Conservation (phyloP, 75 land plant genomes). For the Sequoiadendron giganteum region DNA sequence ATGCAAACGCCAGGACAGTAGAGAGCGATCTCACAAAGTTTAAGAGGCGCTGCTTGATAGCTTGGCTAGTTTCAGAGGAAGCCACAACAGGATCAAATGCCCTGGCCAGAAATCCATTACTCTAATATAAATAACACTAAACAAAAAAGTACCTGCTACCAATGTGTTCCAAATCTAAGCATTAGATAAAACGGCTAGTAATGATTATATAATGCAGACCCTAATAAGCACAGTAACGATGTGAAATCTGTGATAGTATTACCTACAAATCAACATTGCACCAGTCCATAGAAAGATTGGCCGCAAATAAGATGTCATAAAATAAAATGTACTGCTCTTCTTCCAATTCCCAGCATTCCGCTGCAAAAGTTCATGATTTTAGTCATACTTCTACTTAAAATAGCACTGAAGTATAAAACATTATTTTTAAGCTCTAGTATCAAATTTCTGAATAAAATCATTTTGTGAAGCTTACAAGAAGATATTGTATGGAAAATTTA, state of each 20-base stretch:
- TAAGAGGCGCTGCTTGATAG: constrained; percentile 72
- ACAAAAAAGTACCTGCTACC: neutral
- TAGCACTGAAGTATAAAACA: neutral
- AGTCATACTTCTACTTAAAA: neutral
- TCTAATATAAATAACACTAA: neutral
- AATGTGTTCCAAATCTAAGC: neutral
- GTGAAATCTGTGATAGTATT: neutral
- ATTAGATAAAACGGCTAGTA: neutral
- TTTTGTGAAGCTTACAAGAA: neutral
- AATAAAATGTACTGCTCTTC: constrained; percentile 59
- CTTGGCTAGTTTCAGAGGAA: constrained; percentile 77
- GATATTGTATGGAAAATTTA: neutral
- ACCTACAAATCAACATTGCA: constrained; percentile 84
- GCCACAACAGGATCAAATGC: constrained; percentile 69
- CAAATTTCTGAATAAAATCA: neutral
- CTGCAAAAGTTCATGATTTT: constrained; percentile 24
- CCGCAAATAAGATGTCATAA: constrained; percentile 60
- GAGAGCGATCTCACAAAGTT: constrained; percentile 79
- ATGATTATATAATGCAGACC: neutral
- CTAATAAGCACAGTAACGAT: neutral
- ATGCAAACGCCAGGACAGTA: constrained; percentile 81
- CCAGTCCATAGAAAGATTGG: constrained; percentile 84
- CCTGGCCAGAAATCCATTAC: constrained; percentile 33
- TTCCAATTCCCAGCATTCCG: constrained; percentile 63
- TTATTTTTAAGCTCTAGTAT: neutral